Evolutionary conservation across 148 eudicot species (phyloP), one percentile per base, ranked within the genome.

Genomic region (Vaccinium myrtillus): DNA sequence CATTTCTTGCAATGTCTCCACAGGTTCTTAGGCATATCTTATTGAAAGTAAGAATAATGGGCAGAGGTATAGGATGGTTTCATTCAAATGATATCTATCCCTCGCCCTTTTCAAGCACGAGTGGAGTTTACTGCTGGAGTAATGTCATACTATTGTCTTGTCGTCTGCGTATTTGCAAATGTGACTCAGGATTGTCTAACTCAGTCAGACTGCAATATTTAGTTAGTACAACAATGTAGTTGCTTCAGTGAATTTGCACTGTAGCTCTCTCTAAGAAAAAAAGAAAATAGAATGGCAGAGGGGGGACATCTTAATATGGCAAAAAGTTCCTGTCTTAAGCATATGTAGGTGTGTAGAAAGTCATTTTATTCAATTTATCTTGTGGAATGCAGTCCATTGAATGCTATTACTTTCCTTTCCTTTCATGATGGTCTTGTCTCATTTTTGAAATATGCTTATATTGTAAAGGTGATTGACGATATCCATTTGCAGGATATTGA

Each of bases 401-500:
- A 51, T 65, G 58, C n/a, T 80, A 36, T 80, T 39, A 80, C 23
- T 80, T 81, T 12, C 16, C 3, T 81, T 12, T 16, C 3, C 48
- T 63, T 65, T 50, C 27, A 14, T 25, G 9, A 10, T 65, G 43
- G 76, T 14, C 39, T 63, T 48, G 2, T 23, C 50, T 55, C 55
- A 19, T 65, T 65, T 23, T 6, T 59, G 71, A 63, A 80, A 21
- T 51, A 12, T 0, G 18, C 21, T 2, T 2, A 25, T 25, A 81
- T 49, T 39, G 23, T 48, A 7, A 23, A 84, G 2, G 23, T 80
- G 39, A 39, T 36, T 79, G 63, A 74, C 54, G 15, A 6, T 74
- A 16, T 59, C 77, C 10, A 55, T 77, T 78, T 86, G 89, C 91
- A 96, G 98, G 98, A 93, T 81, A 88, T 95, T 84, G 99, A 97